Percentiles rank a stretch among this genome's conserved stretches.
Conservation (phyloP, 208 protist genomes). For the Leishmania turanica region DNA sequence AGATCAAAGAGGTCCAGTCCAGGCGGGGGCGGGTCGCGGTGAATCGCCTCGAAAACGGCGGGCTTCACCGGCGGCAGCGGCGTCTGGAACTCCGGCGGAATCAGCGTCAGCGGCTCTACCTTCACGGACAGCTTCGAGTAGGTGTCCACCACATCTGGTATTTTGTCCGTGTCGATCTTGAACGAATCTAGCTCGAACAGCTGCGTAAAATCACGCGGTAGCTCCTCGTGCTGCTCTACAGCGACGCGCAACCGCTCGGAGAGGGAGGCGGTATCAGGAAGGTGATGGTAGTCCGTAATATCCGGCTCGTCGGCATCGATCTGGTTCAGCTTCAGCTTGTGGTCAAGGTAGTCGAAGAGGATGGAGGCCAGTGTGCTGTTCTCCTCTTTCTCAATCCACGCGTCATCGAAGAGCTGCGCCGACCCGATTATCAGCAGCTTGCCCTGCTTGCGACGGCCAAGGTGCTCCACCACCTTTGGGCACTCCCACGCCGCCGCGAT, state of each 20-base stretch:
- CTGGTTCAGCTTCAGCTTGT: constrained; percentile 90
- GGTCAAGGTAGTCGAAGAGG: constrained; percentile 88
- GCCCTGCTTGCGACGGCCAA: constrained; percentile 80
- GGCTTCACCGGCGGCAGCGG: constrained; percentile 95
- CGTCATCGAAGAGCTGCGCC: constrained; percentile 92
- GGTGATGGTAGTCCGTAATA: constrained; percentile 94
- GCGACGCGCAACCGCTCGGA: constrained; percentile 93
- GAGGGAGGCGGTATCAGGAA: constrained; percentile 95
- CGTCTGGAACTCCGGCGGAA: constrained; percentile 95
- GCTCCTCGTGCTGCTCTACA: constrained; percentile 95
- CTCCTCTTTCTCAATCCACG: constrained; percentile 95
- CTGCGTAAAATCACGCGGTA: constrained; percentile 94
- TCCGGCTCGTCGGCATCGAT: constrained; percentile 96
- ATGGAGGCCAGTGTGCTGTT: constrained; percentile 90
- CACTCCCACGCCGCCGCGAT: constrained; percentile 86
- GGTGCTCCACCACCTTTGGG: constrained; percentile 68
- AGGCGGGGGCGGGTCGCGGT: constrained; percentile 90
- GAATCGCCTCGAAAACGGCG: constrained; percentile 93
- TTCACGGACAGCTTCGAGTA: constrained; percentile 94
- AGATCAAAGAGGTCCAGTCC: constrained; percentile 97
- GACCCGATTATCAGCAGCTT: constrained; percentile 92
- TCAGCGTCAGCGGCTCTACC: constrained; percentile 95
- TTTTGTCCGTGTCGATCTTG: constrained; percentile 94
- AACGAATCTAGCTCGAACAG: constrained; percentile 94
- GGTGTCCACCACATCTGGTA: constrained; percentile 93